Percentiles rank a stretch among this genome's conserved stretches.
phyloP scores from a whole-genome alignment of 1,139 yeast genomes.

The Pichia cactophila region DNA sequence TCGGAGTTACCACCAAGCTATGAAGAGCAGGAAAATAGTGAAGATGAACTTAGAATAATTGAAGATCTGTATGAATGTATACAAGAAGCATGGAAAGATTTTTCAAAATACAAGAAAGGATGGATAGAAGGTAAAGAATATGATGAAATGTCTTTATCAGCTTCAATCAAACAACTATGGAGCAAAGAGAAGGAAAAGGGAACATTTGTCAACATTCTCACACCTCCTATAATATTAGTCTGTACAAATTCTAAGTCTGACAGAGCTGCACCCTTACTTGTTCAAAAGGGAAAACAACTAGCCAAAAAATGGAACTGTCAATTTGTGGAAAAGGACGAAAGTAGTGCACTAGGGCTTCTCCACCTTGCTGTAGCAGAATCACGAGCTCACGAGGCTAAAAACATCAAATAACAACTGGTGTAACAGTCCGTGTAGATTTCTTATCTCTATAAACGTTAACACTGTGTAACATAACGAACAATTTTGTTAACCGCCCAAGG shows the following conservation, averaged over 20 bases:
- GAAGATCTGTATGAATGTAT: slow-evolving; percentile 46
- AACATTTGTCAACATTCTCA: slow-evolving; percentile 15
- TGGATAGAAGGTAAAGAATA: slow-evolving; percentile 61
- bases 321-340: slow-evolving; percentile 36
- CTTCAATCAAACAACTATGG: slow-evolving; percentile 54
- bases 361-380: neutral
- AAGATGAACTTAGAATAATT: slow-evolving; percentile 33
- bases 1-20: slow-evolving; percentile 14
- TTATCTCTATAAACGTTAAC: too few relatives aligned
- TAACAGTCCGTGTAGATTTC: too few relatives aligned
- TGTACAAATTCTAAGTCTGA: slow-evolving; percentile 54
- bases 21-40: slow-evolving; percentile 3
- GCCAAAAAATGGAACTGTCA: slow-evolving; percentile 60
- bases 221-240: slow-evolving; percentile 59
- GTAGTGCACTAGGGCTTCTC: neutral
- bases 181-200: slow-evolving; percentile 19
- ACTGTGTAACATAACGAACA: too few relatives aligned
- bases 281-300: slow-evolving; percentile 47
- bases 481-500: neutral
- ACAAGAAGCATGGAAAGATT: slow-evolving; percentile 70
- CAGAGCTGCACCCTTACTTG: slow-evolving; percentile 49
- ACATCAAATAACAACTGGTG: neutral
- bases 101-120: slow-evolving; percentile 40
- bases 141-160: slow-evolving; percentile 54
- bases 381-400: neutral